Base-by-base conservation (phyloP, 164 flowering plant genomes). In the Santalum album region DNA sequence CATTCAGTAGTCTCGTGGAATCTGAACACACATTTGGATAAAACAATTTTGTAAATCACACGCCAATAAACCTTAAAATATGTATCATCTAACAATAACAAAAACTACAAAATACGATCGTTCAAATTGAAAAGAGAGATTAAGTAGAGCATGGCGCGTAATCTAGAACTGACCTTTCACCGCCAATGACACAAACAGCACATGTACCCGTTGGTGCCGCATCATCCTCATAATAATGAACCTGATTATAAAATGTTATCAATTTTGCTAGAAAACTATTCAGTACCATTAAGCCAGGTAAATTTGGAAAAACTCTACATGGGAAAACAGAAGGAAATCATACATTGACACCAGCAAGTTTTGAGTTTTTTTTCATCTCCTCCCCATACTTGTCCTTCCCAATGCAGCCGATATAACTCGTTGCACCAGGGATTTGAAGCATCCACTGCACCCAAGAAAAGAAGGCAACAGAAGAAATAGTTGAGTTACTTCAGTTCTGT, bases 371-470 rank as follows among this genome's bases (percentile, higher is more conserved):
- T 77, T 80, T 83, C 99, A 89, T 89, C 74, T 83, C 96, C 68
- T 83, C 90, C 16, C 96, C 99, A 67, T 66, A 92, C 61, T 89
- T 92, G 71, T 92, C 97, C 71, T 87, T 89, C 51, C 97, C 97
- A 69, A 89, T 84, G 78, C 79, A 81, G 25, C 99, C 97, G 52
- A 92, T 92, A 57, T 74, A 94, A 64, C 97, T 75, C 11, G 98
- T 83, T 58, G 98, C 87, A 47, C 96, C 89, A 59, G 98, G 98
- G 63, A 60, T 73, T 83, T 89, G 99, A 61, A 94, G 87, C 95
- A 94, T 78, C 97, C 99, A 94, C 99, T 94, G 77, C 49, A 76
- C 56, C 42, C 42, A 49, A 57, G 19, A 50, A 66, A 51, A 42
- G n/a, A 26, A 16, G 42, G 42, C 14, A 38, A 38, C 14, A 38